Evolutionary conservation across 192 early-diverging fungal species (phyloP), one percentile per base, ranked within the genome.

Genomic region (Funneliformis mosseae): DNA sequence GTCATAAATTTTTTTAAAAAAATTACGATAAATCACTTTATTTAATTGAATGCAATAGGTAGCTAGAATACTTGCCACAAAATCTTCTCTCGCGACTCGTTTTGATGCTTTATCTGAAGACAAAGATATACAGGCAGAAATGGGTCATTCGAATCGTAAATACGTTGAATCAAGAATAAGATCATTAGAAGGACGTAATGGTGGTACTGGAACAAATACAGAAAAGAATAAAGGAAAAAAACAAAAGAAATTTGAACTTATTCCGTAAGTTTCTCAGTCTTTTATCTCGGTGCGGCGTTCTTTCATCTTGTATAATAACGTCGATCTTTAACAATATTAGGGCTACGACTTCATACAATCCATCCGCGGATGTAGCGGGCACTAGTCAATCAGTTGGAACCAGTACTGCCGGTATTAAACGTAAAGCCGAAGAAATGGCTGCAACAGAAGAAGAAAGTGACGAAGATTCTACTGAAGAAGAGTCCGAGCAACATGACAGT

Each of bases 31-130:
- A 10, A 71, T 41, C 21, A 71, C 8, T 71, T 42, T 45, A 28
- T 39, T 9, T 21, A 39, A 21, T 39, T 39, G 18, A 28, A 45
- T 12, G 21, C 78, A 91, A 96, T 68, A 78, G 90, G 87, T 99
- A 82, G 98, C 98, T 8, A 94, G 98, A 78, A 89, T 94, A 76
- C 90, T 97, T 41, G 96, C 96, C 23, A 94, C 97, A 74, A 99
- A 99, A 90, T 88, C 95, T 43, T 91, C 97, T 18, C 90, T 98
- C 46, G 88, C 95, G 38, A 88, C 96, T 77, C 93, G 98, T 83
- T 93, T 95, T 50, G 98, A 99, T 88, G 97, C 98, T 18, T 88
- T 99, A 33, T 92, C 93, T 81, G 95, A 97, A 70, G 78, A 79
- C 38, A 79, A 79, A n/a, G 78, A 79, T 79, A 27, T 59, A 16